Evolutionary conservation across 208 protist species (phyloP), one percentile per base, ranked within the genome.

Genomic region (Herpetomonas samuelpessoai): DNA sequence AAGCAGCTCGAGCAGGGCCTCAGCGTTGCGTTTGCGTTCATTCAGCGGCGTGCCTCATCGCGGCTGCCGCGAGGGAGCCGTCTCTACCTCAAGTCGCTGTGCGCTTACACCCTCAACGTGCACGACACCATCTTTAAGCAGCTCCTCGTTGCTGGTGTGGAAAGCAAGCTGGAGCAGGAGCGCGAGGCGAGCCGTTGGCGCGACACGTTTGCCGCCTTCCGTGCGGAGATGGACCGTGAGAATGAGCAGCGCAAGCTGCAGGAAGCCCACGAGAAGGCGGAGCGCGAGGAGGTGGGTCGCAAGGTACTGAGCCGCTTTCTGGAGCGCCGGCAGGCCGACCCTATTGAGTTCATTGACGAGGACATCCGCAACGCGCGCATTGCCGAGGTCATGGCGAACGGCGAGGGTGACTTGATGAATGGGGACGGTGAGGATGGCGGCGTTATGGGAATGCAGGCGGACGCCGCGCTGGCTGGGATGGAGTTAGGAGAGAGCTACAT

Each of bases 31-130:
- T 47, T 35, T 24, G 45, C 68, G 35, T 78, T 91, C 60, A 46
- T 77, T 2, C 25, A 62, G 10, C 6, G 41, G 9, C 45, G 65
- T 18, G n/a, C 65, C 10, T 25, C 38, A 1, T 76, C 73, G 1
- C 68, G 57, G 53, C 25, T 74, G 12, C 51, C 9, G 38, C 50
- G 49, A 9, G 63, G 3, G 46, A 54, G 52, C 50, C 62, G 57
- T 51, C 19, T 57, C n/a, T 65, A 79, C 49, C 62, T 89, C 14
- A 74, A 76, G 50, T 73, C 60, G 12, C 68, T 79, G 22, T 75
- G 79, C 49, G 62, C 47, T 24, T 84, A 79, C 62, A 88, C 77
- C 55, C 60, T 88, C 25, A 60, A 79, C 51, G 48, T 82, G 27
- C 81, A 90, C 59, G 71, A 81, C 35, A 39, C 51, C 35, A 70